These are phyloP conservation scores for Paspalum vaginatum DNA, from an alignment of 176 grass and related monocot species.

Conservation along the genomic window DNA sequence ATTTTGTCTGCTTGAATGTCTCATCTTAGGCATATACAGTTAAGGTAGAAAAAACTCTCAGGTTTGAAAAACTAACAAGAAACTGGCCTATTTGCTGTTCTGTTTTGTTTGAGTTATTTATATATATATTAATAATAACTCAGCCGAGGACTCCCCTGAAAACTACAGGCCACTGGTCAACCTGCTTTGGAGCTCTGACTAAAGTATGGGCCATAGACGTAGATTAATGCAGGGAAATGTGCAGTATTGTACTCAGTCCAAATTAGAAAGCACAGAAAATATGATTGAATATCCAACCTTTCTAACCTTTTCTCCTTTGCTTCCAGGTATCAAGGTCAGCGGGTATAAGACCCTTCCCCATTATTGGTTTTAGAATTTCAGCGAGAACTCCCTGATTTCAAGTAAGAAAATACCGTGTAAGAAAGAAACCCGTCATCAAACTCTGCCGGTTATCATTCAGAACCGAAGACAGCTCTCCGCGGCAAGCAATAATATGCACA, in stretches of 20 bases:
- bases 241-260: not conserved
- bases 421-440: slow-evolving; percentile 25
- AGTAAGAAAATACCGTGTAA: slow-evolving; percentile 42
- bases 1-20: not conserved
- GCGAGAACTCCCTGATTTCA: slow-evolving; percentile 84
- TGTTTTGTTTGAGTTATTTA: too few relatives aligned
- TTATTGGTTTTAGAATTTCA: slow-evolving; percentile 99
- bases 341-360: slow-evolving; percentile 99
- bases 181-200: not conserved
- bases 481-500: not conserved
- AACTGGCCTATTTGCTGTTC: too few relatives aligned
- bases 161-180: not conserved
- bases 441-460: not conserved
- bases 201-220: not conserved
- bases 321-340: slow-evolving; percentile 98
- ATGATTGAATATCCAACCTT: slow-evolving; percentile 46
- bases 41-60: not conserved
- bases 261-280: slow-evolving; percentile 19
- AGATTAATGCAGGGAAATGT: slow-evolving; percentile 15
- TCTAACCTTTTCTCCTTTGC: slow-evolving; percentile 97
- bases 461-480: not conserved
- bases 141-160: too few relatives aligned
- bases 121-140: too few relatives aligned
- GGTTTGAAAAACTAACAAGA: not conserved
- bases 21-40: not conserved